Conservation (phyloP, 192 early-diverging fungal species). For the Backusella australiensis region DNA sequence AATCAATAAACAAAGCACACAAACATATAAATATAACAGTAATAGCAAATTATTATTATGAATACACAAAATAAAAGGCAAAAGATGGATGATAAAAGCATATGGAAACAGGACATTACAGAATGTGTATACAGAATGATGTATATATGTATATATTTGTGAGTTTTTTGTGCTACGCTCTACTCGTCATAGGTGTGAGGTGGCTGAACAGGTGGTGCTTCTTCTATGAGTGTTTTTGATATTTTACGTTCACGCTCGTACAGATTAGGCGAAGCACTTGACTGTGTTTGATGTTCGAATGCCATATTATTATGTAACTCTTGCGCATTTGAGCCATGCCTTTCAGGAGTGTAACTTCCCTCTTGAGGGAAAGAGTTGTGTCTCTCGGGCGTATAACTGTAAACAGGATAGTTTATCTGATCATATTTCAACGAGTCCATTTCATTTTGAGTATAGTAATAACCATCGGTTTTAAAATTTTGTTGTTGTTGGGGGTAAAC, state of each 20-base stretch:
- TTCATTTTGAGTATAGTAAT: neutral
- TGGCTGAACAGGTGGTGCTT: neutral
- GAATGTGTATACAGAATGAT: neutral
- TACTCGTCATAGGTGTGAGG: slow-evolving; percentile 10
- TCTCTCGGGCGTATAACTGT: neutral
- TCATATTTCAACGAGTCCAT: neutral
- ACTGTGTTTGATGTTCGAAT: neutral
- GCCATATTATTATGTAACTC: neutral
- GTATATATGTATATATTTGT: neutral
- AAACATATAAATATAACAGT: neutral
- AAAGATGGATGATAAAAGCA: neutral
- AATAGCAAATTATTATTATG: neutral
- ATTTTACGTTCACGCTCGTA: neutral
- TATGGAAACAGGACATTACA: neutral
- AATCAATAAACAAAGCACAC: neutral
- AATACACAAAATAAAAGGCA: neutral
- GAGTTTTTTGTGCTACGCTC: neutral
- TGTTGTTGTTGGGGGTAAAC: neutral
- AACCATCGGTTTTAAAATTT: neutral
- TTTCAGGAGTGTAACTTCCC: neutral
- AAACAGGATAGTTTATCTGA: neutral
- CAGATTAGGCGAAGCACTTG: neutral
- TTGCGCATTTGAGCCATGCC: neutral
- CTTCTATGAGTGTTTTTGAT: slow-evolving; percentile 8
- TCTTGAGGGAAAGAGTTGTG: neutral